Conservation (phyloP, 2,329 filamentous ascomycete genomes). For the Scedosporium minutisporum region DNA sequence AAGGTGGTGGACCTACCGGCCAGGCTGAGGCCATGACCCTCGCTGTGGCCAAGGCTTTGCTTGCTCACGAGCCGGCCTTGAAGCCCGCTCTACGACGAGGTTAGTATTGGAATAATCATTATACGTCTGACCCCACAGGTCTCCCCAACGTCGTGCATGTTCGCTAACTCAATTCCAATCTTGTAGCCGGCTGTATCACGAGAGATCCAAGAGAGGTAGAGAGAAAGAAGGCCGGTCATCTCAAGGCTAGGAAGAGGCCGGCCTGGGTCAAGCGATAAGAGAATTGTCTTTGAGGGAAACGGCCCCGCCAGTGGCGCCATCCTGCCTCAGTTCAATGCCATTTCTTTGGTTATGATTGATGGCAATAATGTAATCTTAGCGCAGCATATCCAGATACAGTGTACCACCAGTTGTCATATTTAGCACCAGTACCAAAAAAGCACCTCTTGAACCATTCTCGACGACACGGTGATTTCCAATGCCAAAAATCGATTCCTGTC, state of each 20-base stretch:
- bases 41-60: conserved; percentile 76
- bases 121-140: conserved; percentile 5
- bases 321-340: not conserved
- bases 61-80: conserved; percentile 85
- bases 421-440: not conserved
- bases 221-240: conserved; percentile 92
- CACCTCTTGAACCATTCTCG: not conserved
- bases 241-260: conserved; percentile 97
- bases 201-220: conserved; percentile 87
- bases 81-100: conserved; percentile 83
- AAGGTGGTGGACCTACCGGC: conserved; percentile 83
- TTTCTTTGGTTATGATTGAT: not conserved
- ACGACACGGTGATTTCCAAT: too few relatives aligned
- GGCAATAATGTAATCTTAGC: conserved; percentile 7
- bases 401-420: conserved; percentile 1
- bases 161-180: conserved; percentile 26
- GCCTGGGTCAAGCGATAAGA: conserved; percentile 83
- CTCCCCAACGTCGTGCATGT: conserved; percentile 13
- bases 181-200: conserved; percentile 79
- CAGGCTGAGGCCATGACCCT: conserved; percentile 92
- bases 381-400: conserved; percentile 5
- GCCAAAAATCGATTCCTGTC: too few relatives aligned
- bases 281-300: not conserved
- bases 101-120: conserved; percentile 36
- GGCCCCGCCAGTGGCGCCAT: not conserved